These are phyloP conservation scores for Borealophlyctis nickersoniae DNA, from an alignment of 192 early-diverging fungal genomes.

Conservation along the genomic window DNA sequence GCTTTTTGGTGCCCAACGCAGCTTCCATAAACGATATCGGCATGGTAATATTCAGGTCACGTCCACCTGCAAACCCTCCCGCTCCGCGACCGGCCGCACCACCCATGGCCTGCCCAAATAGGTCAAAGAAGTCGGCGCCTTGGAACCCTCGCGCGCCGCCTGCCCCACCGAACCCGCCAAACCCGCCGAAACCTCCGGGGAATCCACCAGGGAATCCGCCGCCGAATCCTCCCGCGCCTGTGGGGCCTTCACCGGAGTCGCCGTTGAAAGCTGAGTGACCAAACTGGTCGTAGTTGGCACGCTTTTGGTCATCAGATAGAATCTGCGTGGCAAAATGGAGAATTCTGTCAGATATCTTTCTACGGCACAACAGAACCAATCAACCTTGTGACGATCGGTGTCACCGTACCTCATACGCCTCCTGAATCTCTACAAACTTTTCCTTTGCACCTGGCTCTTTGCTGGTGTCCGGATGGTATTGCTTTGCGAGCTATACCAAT, in stretches of 20 bases:
- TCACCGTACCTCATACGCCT: conserved; percentile 86
- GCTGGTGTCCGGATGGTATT: conserved; percentile 98
- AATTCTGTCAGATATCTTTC: too few species aligned
- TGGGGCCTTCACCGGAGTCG: conserved; percentile 27
- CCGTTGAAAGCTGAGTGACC: conserved; percentile 50
- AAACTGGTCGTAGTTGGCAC: conserved; percentile 88
- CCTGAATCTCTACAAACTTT: conserved; percentile 96
- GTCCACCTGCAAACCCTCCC: conserved; percentile 45
- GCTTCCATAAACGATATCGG: conserved; percentile 89
- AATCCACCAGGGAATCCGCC: conserved; percentile 46
- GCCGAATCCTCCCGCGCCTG: conserved; percentile 34
- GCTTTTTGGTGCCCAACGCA: conserved; percentile 70
- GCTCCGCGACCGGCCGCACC: conserved; percentile 15
- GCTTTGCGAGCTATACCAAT: conserved; percentile 76
- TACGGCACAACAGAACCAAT: too few species aligned
- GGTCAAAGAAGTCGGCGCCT: conserved; percentile 65
- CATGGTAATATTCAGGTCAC: conserved; percentile 62
- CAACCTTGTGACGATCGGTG: too few species aligned
- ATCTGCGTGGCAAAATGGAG: conserved; percentile 54
- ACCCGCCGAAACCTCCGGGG: conserved; percentile 51
- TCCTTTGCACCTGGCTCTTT: conserved; percentile 88
- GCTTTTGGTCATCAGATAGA: conserved; percentile 88
- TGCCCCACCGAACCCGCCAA: conserved; percentile 55
- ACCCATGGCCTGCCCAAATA: conserved; percentile 59
- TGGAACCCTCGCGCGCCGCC: conserved; percentile 20